Conservation (phyloP, 2,329 filamentous ascomycete species). For the Emergomyces pasteurianus region DNA sequence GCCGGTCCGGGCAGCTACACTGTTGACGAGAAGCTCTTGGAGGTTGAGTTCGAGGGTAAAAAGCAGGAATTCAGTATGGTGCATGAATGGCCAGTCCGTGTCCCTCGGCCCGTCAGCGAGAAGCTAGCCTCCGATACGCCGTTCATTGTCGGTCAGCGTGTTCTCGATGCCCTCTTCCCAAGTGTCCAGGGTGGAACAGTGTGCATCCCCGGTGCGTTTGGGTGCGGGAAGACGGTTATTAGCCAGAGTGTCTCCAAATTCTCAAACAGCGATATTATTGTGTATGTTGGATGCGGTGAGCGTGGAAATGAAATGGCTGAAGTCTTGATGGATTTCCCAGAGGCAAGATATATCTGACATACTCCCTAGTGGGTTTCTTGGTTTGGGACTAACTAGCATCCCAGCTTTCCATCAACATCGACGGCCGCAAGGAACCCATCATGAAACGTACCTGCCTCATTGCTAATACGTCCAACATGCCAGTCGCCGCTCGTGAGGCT, state of each 20-base stretch:
- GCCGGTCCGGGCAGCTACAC: constrained; percentile 84
- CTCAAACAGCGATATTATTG: constrained; percentile 97
- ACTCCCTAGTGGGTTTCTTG: neutral
- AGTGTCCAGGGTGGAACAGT: constrained; percentile 95
- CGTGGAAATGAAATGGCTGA: constrained; percentile 99
- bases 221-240: constrained; percentile 98
- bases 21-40: constrained; percentile 84
- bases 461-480: constrained; percentile 99
- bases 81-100: constrained; percentile 97
- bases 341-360: constrained; percentile 34
- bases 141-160: constrained; percentile 92
- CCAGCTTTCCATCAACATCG: constrained; percentile 77
- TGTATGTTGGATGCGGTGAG: constrained; percentile 90
- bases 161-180: constrained; percentile 91
- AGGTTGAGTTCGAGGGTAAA: constrained; percentile 94
- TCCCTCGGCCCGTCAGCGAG: constrained; percentile 82
- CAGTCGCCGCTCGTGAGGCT: constrained; percentile 92
- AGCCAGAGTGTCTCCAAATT: constrained; percentile 98
- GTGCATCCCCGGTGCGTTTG: constrained; percentile 95
- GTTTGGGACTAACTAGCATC: neutral
- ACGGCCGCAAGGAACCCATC: constrained; percentile 92
- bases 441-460: constrained; percentile 99
- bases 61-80: constrained; percentile 95
- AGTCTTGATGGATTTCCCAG: constrained; percentile 98
- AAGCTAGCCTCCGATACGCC: constrained; percentile 81